Percentiles rank a stretch among this genome's conserved stretches.
phyloP scores from a whole-genome alignment of 2,329 filamentous ascomycete genomes.

The Scopulariopsis brevicaulis region DNA sequence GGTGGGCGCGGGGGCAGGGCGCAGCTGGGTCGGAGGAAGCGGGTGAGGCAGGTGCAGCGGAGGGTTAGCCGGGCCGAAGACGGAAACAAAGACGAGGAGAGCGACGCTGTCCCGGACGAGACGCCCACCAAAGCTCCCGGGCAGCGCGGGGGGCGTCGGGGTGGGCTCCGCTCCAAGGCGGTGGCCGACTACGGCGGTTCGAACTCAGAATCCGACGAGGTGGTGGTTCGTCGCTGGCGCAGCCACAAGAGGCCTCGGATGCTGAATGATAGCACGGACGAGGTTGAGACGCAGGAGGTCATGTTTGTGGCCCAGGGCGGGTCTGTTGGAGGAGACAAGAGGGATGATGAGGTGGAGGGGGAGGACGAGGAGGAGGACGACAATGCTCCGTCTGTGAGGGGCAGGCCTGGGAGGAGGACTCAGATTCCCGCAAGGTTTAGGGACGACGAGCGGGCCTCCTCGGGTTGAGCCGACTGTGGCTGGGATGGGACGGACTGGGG shows the following conservation, averaged over 20 bases:
- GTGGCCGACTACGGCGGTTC: neutral
- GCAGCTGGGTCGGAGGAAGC: neutral
- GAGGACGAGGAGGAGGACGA: neutral
- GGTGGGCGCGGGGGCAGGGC: neutral
- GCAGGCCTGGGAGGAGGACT: neutral
- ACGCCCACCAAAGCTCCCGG: neutral
- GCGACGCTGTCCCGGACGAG: neutral
- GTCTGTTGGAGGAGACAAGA: neutral
- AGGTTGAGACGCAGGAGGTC: neutral
- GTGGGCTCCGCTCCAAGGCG: neutral
- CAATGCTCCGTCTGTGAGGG: neutral
- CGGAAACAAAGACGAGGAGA: neutral
- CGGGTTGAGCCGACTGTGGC: neutral
- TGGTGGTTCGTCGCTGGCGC: constrained; percentile 26
- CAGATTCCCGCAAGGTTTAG: constrained; percentile 1
- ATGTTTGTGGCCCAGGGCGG: neutral
- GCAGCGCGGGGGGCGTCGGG: neutral
- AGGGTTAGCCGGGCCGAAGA: neutral
- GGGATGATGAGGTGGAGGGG: neutral
- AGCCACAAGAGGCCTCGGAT: constrained; percentile 10
- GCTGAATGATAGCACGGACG: constrained; percentile 4
- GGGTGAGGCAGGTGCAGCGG: neutral
- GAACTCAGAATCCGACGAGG: constrained; percentile 15
- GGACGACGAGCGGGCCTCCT: neutral
- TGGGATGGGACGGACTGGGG: neutral